Evolutionary conservation across 495 filamentous ascomycete species (phyloP).

Genomic region (Choiromyces venosus): DNA sequence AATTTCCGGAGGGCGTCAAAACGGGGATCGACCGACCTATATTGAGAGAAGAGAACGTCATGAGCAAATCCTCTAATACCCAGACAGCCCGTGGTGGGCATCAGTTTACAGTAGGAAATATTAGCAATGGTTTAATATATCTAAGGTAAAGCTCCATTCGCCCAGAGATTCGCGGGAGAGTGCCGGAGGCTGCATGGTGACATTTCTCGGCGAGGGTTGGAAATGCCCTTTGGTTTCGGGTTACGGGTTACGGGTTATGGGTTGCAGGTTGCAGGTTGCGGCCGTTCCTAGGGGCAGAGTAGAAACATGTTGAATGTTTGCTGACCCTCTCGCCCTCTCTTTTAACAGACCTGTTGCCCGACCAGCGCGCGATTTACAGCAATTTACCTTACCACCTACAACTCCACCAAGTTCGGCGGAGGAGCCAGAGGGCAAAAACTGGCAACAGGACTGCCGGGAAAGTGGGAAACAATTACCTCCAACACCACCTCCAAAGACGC

Average conservation of each 20-base stretch:
- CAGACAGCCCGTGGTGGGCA: conserved; percentile 52
- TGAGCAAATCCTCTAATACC: conserved; percentile 15
- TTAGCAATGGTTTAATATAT: conserved; percentile 91
- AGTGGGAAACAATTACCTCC: conserved; percentile 21
- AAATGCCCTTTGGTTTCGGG: background rate
- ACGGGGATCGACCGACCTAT: conserved; percentile 30
- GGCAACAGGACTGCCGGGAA: conserved; percentile 30
- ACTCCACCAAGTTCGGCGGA: conserved; percentile 42
- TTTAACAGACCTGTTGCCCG: conserved; percentile 37
- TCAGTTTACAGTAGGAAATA: conserved; percentile 89
- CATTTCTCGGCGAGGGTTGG: background rate
- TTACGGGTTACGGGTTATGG: background rate
- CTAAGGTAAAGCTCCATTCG: conserved; percentile 63
- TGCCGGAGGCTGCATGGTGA: background rate
- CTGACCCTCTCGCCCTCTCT: conserved; percentile 6
- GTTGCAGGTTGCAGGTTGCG: background rate
- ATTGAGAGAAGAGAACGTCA: conserved; percentile 17
- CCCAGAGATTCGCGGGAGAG: background rate
- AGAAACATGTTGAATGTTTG: background rate
- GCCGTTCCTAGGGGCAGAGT: background rate
- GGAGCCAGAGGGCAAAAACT: conserved; percentile 29
- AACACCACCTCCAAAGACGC: conserved; percentile 40
- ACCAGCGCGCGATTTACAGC: conserved; percentile 38
- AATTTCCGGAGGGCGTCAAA: conserved; percentile 17
- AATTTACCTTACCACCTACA: conserved; percentile 39